These are phyloP conservation scores for Hortiboletus rubellus DNA, from an alignment of 1,284 basidiomycete genomes.

Conservation along the genomic window DNA sequence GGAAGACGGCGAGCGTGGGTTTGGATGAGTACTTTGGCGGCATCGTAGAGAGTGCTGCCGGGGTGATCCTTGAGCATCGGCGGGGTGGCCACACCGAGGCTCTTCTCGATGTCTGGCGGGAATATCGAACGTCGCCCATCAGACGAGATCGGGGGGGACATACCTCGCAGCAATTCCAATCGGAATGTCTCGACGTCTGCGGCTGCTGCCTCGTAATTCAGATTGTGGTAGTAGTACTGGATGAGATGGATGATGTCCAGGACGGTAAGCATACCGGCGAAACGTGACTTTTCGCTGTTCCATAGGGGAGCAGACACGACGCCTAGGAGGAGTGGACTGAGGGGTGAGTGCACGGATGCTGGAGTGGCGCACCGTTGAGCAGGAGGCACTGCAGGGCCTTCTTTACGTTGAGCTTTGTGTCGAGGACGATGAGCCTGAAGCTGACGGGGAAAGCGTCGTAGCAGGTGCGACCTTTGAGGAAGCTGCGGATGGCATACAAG, in stretches of 20 bases:
- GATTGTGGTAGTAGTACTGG: conserved; percentile 91
- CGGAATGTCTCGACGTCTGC: conserved; percentile 95
- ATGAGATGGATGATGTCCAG: conserved; percentile 96
- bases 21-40: conserved; percentile 87
- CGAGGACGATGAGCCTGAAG: conserved; percentile 95
- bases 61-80: conserved; percentile 92
- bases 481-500: conserved; percentile 74
- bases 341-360: background rate
- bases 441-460: conserved; percentile 97
- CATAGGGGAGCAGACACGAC: conserved; percentile 99
- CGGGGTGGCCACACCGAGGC: conserved; percentile 89
- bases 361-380: conserved; percentile 67
- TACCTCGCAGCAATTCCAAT: conserved; percentile 85
- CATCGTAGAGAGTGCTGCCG: conserved; percentile 85
- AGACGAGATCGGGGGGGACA: conserved; percentile 25
- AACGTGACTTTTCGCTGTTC: conserved; percentile 88
- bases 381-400: conserved; percentile 89
- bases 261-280: conserved; percentile 96
- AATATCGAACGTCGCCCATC: conserved; percentile 8
- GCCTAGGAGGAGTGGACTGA: conserved; percentile 48
- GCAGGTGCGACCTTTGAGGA: conserved; percentile 82
- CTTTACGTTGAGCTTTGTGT: conserved; percentile 92
- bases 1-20: conserved; percentile 96
- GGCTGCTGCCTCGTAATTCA: conserved; percentile 85
- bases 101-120: conserved; percentile 85